Evolutionary conservation across 1,284 basidiomycete genomes (phyloP).

Genomic region (Fomitiporia mediterranea): DNA sequence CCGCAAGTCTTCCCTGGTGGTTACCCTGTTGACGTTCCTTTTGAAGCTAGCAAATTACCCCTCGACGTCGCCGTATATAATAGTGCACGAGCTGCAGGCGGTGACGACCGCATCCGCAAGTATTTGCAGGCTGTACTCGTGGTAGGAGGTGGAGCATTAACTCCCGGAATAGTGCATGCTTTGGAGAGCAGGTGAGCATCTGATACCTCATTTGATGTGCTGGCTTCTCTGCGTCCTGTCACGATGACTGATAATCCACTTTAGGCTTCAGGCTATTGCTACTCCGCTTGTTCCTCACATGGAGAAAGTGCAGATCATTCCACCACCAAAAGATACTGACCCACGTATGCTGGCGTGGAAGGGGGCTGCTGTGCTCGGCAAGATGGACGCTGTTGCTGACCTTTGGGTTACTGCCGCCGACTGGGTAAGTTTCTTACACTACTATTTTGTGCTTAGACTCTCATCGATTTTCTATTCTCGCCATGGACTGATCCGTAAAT

Average conservation of each 20-base stretch:
- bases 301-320: conserved; percentile 85
- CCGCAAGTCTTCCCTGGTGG: conserved; percentile 26
- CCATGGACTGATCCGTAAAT: neutral
- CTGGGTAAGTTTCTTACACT: conserved; percentile 58
- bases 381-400: conserved; percentile 86
- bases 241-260: neutral
- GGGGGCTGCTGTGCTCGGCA: conserved; percentile 89
- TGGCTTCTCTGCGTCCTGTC: neutral
- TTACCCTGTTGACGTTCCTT: conserved; percentile 66
- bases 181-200: conserved; percentile 66
- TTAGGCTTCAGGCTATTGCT: conserved; percentile 77
- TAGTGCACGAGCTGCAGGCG: conserved; percentile 77
- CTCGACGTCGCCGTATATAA: conserved; percentile 95
- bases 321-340: conserved; percentile 90
- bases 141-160: conserved; percentile 75
- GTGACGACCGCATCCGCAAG: conserved; percentile 87
- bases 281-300: conserved; percentile 76
- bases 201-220: conserved; percentile 13
- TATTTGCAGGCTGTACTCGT: conserved; percentile 87
- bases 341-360: conserved; percentile 91
- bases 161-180: conserved; percentile 73
- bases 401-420: conserved; percentile 86
- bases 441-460: conserved; percentile 2
- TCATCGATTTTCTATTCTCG: neutral
- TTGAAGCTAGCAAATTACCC: conserved; percentile 87